A percentile compares a stretch with the other conserved stretches of the same genome.
Evolutionary conservation across 768 basidiomycete genomes (phyloP).

Genomic region (Russula virescens): DNA sequence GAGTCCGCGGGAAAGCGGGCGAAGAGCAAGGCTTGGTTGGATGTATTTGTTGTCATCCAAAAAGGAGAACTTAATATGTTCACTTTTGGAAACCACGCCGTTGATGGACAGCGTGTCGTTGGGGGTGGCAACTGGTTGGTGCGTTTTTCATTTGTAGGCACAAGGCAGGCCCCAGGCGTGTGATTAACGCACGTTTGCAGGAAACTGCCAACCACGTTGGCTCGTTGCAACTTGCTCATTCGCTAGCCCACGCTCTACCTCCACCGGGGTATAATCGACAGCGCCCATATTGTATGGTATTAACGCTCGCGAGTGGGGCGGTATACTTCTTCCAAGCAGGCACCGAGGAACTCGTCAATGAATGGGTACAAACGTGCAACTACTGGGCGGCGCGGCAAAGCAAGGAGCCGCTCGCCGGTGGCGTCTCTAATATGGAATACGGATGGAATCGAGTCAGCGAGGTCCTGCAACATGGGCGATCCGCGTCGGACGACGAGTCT

Average conservation of each 20-base stretch:
- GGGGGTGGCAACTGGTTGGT: constrained; percentile 99
- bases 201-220: constrained; percentile 84
- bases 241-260: constrained; percentile 80
- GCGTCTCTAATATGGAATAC: constrained; percentile 99
- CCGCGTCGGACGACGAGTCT: constrained; percentile 54
- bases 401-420: constrained; percentile 92
- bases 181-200: constrained; percentile 36
- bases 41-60: constrained; percentile 94
- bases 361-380: constrained; percentile 99
- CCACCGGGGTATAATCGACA: constrained; percentile 88
- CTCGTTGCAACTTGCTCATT: constrained; percentile 79
- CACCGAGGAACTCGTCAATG: constrained; percentile 96
- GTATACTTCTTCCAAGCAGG: constrained; percentile 99
- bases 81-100: constrained; percentile 73
- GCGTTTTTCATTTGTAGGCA: constrained; percentile 33
- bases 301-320: constrained; percentile 81
- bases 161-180: background rate
- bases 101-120: constrained; percentile 58
- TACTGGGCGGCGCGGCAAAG: constrained; percentile 97
- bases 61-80: constrained; percentile 96
- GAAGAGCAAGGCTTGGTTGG: constrained; percentile 86
- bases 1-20: constrained; percentile 78
- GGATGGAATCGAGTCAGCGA: constrained; percentile 87
- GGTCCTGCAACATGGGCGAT: constrained; percentile 42
- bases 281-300: constrained; percentile 91